Evolutionary conservation across 2,329 filamentous ascomycete genomes (phyloP), one percentile per base, ranked within the genome.

Genomic region (Dothidotthia symphoricarpi): DNA sequence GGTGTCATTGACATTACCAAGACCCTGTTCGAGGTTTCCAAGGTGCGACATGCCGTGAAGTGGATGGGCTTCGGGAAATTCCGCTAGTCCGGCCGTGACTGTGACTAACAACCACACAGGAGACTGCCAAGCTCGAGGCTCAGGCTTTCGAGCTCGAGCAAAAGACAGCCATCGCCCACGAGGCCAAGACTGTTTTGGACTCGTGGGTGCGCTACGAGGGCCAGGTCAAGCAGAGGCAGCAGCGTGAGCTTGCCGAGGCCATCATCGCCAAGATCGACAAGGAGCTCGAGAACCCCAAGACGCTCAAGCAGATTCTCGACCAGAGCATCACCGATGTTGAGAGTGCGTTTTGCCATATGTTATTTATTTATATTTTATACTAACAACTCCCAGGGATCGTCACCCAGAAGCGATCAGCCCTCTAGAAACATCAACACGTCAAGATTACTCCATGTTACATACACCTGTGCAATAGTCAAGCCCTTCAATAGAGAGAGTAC

Each of bases 201-300:
- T 96, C 89, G 41, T 98, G 93, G 94, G 90, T 97, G 53, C 86
- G 93, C 69, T 98, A 98, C 74, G 93, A 98, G 78, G 77, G 86
- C 62, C 93, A 97, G 79, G 90, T 98, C 67, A 98, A 97, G 86
- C 86, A 91, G 78, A 86, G 93, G 71, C 89, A 98, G 79, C 93
- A 98, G 81, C 85, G 80, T 74, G 93, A 98, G 80, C 82, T 98
- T 55, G 88, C 93, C 52, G 83, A 95, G 68, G 82, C 76, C 71
- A 78, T 98, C 72, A 97, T 98, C 65, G 82, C 86, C 78, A 98
- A 96, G 83, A 93, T 97, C 68, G 85, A 87, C 74, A 97, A 97
- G 83, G 91, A 97, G 80, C 83, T 98, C 43, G 88, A 96, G 81
- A 96, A 86, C 81, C 93, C 94, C 71, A 97, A 90, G 82, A 80